Percentiles rank a stretch among this genome's conserved stretches.
Evolutionary conservation across 805 yeast genomes (phyloP).

Genomic region (Saturnispora kantuleensis): DNA sequence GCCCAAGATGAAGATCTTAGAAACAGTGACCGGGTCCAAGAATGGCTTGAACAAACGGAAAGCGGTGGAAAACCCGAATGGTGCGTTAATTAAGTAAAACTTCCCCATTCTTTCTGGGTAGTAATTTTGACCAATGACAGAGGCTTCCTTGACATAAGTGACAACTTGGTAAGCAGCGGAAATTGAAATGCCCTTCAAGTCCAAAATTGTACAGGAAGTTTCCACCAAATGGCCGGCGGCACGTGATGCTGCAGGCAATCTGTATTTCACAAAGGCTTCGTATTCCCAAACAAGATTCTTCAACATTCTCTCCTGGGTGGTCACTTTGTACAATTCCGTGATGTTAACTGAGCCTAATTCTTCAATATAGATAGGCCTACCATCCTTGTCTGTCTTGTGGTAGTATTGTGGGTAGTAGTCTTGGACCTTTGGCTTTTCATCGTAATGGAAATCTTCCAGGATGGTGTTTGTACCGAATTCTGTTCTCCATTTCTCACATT

Average conservation of each 20-base stretch:
- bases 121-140: conserved; percentile 89
- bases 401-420: conserved; percentile 91
- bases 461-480: conserved; percentile 82
- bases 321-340: conserved; percentile 84
- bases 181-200: conserved; percentile 87
- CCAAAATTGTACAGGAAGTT: conserved; percentile 94
- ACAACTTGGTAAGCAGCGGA: conserved; percentile 77
- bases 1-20: conserved; percentile 85
- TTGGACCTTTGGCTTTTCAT: conserved; percentile 88
- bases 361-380: conserved; percentile 92
- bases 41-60: conserved; percentile 87
- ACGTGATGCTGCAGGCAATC: conserved; percentile 94
- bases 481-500: conserved; percentile 87
- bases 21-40: conserved; percentile 94
- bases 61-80: conserved; percentile 94
- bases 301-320: conserved; percentile 93
- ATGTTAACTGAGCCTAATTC: conserved; percentile 88
- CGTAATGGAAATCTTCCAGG: conserved; percentile 77
- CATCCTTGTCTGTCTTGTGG: conserved; percentile 94
- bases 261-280: conserved; percentile 73
- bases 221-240: conserved; percentile 68
- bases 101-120: conserved; percentile 99
- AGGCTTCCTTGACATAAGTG: conserved; percentile 85
- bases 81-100: conserved; percentile 91
- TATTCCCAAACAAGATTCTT: conserved; percentile 96